Percentiles rank a stretch among this genome's conserved stretches.
Conservation (phyloP, 495 filamentous ascomycete species). For the Elasticomyces elasticus region DNA sequence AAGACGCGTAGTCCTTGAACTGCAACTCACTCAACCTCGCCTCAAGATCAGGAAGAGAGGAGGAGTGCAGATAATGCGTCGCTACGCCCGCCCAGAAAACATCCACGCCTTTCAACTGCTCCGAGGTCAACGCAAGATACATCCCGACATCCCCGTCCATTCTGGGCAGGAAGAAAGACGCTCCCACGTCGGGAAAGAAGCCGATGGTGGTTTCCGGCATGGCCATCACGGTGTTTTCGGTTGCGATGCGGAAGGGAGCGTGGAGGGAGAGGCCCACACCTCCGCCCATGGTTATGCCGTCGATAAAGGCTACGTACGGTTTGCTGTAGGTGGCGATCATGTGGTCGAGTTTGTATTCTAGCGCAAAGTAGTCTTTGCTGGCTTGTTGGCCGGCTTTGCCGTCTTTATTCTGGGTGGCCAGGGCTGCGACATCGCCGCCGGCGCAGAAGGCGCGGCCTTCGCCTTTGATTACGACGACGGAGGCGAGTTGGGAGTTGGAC, state of each 20-base stretch:
- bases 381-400: slow-evolving; percentile 55
- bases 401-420: slow-evolving; percentile 60
- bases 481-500: slow-evolving; percentile 55
- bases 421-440: slow-evolving; percentile 75
- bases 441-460: slow-evolving; percentile 82
- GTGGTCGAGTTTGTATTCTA: slow-evolving; percentile 92
- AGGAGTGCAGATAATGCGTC: slow-evolving; percentile 57
- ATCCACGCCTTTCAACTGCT: slow-evolving; percentile 68
- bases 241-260: slow-evolving; percentile 91
- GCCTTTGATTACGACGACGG: slow-evolving; percentile 85
- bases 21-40: slow-evolving; percentile 76
- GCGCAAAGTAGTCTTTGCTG: slow-evolving; percentile 74
- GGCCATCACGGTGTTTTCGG: slow-evolving; percentile 86
- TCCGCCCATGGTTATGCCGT: slow-evolving; percentile 96
- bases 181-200: slow-evolving; percentile 96
- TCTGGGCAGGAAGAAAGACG: slow-evolving; percentile 84
- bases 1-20: slow-evolving; percentile 62
- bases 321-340: slow-evolving; percentile 88
- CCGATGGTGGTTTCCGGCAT: slow-evolving; percentile 98
- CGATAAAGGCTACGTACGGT: slow-evolving; percentile 92
- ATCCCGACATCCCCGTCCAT: slow-evolving; percentile 76
- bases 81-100: slow-evolving; percentile 46
- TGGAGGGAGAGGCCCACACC: slow-evolving; percentile 91
- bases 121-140: slow-evolving; percentile 83
- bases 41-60: slow-evolving; percentile 67